These are phyloP conservation scores for Sarocladiaceae sp. DNA, from an alignment of 2,329 filamentous ascomycete species.

Conservation along the genomic window DNA sequence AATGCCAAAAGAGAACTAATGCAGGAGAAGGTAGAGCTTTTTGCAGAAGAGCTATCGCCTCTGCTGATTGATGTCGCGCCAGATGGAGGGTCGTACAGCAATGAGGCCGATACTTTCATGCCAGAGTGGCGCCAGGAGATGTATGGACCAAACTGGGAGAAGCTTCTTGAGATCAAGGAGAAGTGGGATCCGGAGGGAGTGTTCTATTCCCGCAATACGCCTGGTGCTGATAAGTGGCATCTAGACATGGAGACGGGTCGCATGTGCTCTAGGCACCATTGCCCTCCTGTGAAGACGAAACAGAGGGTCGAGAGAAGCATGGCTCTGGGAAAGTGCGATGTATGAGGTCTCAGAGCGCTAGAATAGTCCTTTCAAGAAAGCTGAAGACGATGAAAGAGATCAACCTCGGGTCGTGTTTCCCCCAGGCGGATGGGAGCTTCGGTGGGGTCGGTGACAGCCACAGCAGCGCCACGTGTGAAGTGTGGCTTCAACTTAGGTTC, in stretches of 20 bases:
- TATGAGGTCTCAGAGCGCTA: too few relatives aligned
- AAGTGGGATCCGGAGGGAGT: slow-evolving; percentile 38
- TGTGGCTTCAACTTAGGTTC: too few relatives aligned
- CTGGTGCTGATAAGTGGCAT: slow-evolving; percentile 41
- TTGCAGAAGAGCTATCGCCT: neutral
- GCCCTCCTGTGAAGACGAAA: neutral
- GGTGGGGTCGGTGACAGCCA: neutral
- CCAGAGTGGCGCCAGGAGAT: slow-evolving; percentile 38
- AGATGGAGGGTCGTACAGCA: slow-evolving; percentile 36
- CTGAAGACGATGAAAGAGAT: too few relatives aligned
- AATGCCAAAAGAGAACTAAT: neutral
- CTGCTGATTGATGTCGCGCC: neutral
- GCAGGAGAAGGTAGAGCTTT: neutral
- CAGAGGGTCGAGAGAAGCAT: neutral
- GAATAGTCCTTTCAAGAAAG: too few relatives aligned
- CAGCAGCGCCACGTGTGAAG: slow-evolving; percentile 5
- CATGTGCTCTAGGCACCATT: neutral
- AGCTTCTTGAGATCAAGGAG: slow-evolving; percentile 37
- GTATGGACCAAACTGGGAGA: slow-evolving; percentile 39
- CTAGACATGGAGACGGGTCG: neutral
- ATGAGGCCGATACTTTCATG: slow-evolving; percentile 45
- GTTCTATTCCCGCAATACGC: slow-evolving; percentile 37
- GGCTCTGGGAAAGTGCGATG: too few relatives aligned
- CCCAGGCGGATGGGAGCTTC: neutral
- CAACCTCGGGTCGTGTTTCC: too few relatives aligned